Evolutionary conservation across 768 basidiomycete genomes (phyloP), one percentile per base, ranked within the genome.

Genomic region (Crassisporium funariophilum): DNA sequence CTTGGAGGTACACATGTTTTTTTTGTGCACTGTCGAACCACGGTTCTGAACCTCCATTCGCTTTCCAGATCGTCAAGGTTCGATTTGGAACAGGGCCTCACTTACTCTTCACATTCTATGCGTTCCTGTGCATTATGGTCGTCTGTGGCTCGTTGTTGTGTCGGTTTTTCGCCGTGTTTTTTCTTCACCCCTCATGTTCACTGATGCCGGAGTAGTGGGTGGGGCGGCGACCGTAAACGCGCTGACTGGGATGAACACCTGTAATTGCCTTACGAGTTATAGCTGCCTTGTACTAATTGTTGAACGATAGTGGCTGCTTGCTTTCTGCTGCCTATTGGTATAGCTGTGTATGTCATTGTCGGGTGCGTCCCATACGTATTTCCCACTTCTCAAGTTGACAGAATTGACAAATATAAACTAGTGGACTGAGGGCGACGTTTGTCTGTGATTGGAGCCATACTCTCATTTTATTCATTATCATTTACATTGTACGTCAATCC

Each of bases 71-170:
- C 24, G 76, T 78, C 24, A 71, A 74, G 47, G 66, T 63, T 0
- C 70, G 77, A 9, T 79, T 76, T 42, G 78, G 78, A 4, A 75
- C 70, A 2, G 63, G 61, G 0, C 66, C 70, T 0, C 79, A 80
- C 45, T 50, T 78, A 8, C 58, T 81, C 15, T 82, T 81, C 54
- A 73, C 72, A 1, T 76, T 81, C 50, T 81, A 79, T 52, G 77
- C 61, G 0, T 73, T 81, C 47, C 58, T 80, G 2, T 79, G 75
- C 49, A 74, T 73, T 27, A 65, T 81, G 41, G 64, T 82, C 23
- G 75, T 78, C 10, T 75, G 75, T 49, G 76, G 77, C 11, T 75
- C 73, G 9, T 54, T 82, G 4, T 65, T 82, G 2, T 68, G 74
- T 77, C 45, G 38, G 74, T 66, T 7, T 7, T 12, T 8, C 31